Evolutionary conservation across 129 eudicot species (phyloP), one percentile per base, ranked within the genome.

Genomic region (Escallonia herrerae): DNA sequence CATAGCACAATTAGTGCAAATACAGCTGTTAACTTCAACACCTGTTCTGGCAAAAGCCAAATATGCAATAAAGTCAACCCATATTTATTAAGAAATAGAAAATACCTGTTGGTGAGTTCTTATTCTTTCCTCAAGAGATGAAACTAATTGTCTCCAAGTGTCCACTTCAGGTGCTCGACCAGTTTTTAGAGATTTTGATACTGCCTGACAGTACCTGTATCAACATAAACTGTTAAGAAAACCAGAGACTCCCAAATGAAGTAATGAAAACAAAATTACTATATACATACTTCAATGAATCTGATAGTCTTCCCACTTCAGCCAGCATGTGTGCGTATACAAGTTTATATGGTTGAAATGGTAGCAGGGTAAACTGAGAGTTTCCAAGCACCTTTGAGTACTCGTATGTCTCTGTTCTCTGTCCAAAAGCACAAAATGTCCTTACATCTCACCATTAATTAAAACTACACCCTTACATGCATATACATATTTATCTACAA

Each of bases 271-370:
- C 7, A 7, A 40, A 59, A 33, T n/a, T 68, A 64, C 53, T 15
- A 38, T 39, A 55, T 46, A 22, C 87, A 3, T 83, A 89, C 99
- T 89, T 93, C 58, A 86, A 40, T n/a, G 99, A 84, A 68, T 93
- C 99, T 10, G 96, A 83, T 62, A 86, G 60, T 77, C 81, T 88
- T 70, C 96, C 99, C 74, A 89, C 96, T 83, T 93, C 96, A 54
- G 96, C 95, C 85, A 93, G 79, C 99, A 93, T 93, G 78, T 78
- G 75, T n/a, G 96, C 99, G 64, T 93, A 93, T 69, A 88, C 65
- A 77, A 87, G 84, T 73, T 93, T 93, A 74, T 93, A 93, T 15
- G 96, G 96, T 76, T 93, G 96, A 80, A 93, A 86, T 13, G 96
- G 87, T 62, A 83, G 81, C 73, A 89, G 76, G 60, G 86, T 75